phyloP scores from a whole-genome alignment of 2,329 filamentous ascomycete species.

The Cordyceps javanica region DNA sequence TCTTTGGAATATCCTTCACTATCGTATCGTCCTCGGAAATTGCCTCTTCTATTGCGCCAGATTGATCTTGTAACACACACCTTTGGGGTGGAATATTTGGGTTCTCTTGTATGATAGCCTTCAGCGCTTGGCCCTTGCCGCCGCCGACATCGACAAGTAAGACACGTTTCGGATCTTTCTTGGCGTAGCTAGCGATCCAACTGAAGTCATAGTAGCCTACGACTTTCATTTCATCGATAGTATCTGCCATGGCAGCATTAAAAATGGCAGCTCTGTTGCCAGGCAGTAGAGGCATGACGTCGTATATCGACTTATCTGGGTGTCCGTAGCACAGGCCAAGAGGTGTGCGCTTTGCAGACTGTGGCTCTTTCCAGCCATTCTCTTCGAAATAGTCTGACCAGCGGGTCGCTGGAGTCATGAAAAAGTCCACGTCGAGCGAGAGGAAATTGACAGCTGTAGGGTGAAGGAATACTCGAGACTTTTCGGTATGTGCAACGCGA shows the following conservation, averaged over 20 bases:
- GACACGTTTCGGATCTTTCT: slow-evolving; percentile 10
- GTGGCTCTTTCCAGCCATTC: slow-evolving; percentile 26
- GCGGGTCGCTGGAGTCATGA: neutral
- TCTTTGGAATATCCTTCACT: slow-evolving; percentile 19
- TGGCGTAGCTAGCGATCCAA: slow-evolving; percentile 20
- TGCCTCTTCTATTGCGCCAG: slow-evolving; percentile 24
- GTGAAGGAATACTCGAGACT: neutral
- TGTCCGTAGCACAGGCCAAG: slow-evolving; percentile 23
- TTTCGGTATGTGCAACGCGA: neutral
- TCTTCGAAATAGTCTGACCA: slow-evolving; percentile 26
- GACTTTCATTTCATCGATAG: slow-evolving; percentile 19
- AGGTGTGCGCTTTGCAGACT: slow-evolving; percentile 20
- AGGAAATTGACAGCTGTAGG: neutral
- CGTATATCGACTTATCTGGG: slow-evolving; percentile 26
- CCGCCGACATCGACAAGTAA: slow-evolving; percentile 30
- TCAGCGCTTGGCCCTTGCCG: slow-evolving; percentile 25
- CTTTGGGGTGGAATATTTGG: slow-evolving; percentile 21
- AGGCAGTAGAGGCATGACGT: slow-evolving; percentile 22
- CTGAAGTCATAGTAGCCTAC: slow-evolving; percentile 25
- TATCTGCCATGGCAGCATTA: slow-evolving; percentile 24
- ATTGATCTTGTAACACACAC: slow-evolving; percentile 27
- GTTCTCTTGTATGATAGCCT: slow-evolving; percentile 21
- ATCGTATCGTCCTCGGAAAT: slow-evolving; percentile 1
- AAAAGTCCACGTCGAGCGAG: neutral
- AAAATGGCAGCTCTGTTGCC: slow-evolving; percentile 20